Evolutionary conservation across 495 filamentous ascomycete genomes (phyloP), one percentile per base, ranked within the genome.

Genomic region (Lasiosphaeris hirsuta): DNA sequence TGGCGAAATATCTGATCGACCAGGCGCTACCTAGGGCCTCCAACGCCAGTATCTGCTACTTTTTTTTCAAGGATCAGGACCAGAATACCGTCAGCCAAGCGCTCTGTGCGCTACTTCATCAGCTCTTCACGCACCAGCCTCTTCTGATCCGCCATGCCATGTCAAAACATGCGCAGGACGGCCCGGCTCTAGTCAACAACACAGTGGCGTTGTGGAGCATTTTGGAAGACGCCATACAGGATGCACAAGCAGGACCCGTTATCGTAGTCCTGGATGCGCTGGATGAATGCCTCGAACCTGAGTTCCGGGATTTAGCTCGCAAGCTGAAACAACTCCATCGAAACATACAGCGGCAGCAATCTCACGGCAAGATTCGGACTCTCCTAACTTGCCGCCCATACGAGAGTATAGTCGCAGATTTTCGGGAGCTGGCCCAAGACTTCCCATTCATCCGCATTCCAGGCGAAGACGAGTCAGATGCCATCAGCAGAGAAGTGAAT

Each of bases 1-100:
- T 81, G 36, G 64, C 77, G 7, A 78, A 65, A 51, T 72, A 71
- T 23, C 61, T 84, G 1, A 51, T 79, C 6, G 73, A 83, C 46
- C 19, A 68, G 7, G 60, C 66, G 1, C 51, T 73, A 1, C 60
- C 47, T 7, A 58, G 14, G 9, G 63, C 58, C 0, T 34, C 46
- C 17, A 43, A 40, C 3, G 48, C 53, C 36, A 70, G 68, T 0
- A 67, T 58, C 5, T 81, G 78, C 51, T 82, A 79, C 61, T 85
- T 84, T 67, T 84, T 84, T 62, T 84, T 86, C 68, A 84, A 83
- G 52, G 79, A 83, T 37, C 73, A 66, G 10, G 71, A 80, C 19
- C 77, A 81, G 47, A 80, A 66, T 45, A 77, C 47, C 5, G 45
- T 65, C 6, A 46, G 57, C 11, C 71, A 60, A 36, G 79, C 80